These are phyloP conservation scores for Leucoagaricus sp. DNA, from an alignment of 1,284 basidiomycete genomes.

Conservation along the genomic window DNA sequence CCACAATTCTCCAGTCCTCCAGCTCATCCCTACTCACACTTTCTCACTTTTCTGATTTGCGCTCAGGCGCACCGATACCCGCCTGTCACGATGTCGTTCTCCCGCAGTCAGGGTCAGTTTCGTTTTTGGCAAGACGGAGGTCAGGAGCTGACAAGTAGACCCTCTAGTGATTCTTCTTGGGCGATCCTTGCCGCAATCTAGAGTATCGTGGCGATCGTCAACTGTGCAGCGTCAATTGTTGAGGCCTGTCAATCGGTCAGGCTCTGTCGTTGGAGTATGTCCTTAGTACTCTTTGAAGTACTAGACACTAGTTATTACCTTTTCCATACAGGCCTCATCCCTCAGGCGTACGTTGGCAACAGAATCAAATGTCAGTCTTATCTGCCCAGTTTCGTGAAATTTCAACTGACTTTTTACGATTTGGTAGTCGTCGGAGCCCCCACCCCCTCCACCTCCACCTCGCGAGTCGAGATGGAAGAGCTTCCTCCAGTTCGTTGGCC, in stretches of 20 bases:
- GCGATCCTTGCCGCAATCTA: conserved; percentile 10
- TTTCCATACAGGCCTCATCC: not conserved
- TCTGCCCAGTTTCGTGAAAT: not conserved
- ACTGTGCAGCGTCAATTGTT: conserved; percentile 2
- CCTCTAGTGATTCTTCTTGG: conserved; percentile 3
- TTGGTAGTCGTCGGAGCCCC: conserved; percentile 17
- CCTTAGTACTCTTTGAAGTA: too few relatives aligned
- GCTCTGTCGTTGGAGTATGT: not conserved
- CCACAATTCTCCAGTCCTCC: not conserved
- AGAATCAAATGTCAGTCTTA: conserved; percentile 5
- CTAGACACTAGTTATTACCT: too few relatives aligned
- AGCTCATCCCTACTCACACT: not conserved
- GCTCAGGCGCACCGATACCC: conserved; percentile 3
- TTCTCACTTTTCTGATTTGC: not conserved
- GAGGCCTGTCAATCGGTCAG: not conserved
- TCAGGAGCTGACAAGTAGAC: not conserved
- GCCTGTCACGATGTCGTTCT: not conserved
- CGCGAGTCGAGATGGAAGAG: conserved; percentile 53
- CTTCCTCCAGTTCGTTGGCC: conserved; percentile 69
- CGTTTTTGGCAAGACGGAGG: not conserved
- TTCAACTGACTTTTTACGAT: not conserved
- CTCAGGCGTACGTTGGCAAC: conserved; percentile 25
- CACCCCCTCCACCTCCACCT: conserved; percentile 23
- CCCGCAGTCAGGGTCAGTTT: conserved; percentile 12
- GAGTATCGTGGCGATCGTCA: not conserved